Evolutionary conservation across 2,329 filamentous ascomycete species (phyloP), one percentile per base, ranked within the genome.

Genomic region (Exophiala spinifera): DNA sequence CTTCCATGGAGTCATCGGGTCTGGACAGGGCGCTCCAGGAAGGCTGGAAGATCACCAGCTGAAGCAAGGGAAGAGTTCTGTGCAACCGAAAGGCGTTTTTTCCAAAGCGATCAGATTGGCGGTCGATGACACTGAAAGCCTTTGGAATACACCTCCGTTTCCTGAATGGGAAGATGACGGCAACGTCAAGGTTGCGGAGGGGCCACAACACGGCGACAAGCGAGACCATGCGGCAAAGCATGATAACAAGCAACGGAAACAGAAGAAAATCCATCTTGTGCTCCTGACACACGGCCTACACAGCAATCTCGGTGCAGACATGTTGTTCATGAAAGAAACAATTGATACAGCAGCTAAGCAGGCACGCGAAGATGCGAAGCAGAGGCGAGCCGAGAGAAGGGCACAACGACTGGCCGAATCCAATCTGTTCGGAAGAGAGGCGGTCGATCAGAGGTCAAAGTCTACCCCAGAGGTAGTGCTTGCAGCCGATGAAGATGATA

Each of bases 281-380:
- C 79, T 99, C 31, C 74, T 99, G 46, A 97, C 94, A 0, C 94
- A 99, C 73, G 94, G 94, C 0, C 72, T 99, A 60, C 94, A 99
- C 70, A 96, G 92, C 72, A 99, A 99, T 69, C 79, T 96, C 11
- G 90, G 94, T 4, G 88, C 91, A 19, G 94, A 99, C 69, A 96
- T 99, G 94, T 77, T 99, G 17, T 99, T 89, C 68, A 74, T 99
- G 69, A 99, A 99, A 68, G 94, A 99, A 72, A 95, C 90, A 70
- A 97, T 99, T 59, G 94, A 99, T 73, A 84, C 85, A 23, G 85
- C 89, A 2, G 87, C 86, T 3, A 86, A 78, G 64, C 84, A 92
- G 67, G 87, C 89, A 23, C 85, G 86, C 63, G 74, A 83, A 46
- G 86, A 89, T 69, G 83, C 85, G 34, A 85, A 79, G 67, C 78